Evolutionary conservation across 768 basidiomycete species (phyloP).

Genomic region (Clitopilus passeckerianus): DNA sequence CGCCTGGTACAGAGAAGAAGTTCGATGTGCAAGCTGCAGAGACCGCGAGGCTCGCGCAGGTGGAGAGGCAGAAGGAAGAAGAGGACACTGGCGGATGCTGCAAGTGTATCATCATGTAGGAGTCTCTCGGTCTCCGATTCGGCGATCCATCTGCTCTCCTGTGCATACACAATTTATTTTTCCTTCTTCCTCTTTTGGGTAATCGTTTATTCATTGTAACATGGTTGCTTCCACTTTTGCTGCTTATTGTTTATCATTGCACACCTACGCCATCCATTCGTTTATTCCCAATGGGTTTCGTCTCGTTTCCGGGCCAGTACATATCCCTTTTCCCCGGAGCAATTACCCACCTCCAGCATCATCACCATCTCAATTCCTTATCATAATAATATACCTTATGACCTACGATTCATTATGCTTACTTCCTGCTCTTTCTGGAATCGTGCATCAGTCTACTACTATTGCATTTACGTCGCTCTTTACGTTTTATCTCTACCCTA

Average conservation of each 20-base stretch:
- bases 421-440: slow-evolving; percentile 6
- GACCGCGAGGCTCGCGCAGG: slow-evolving; percentile 23
- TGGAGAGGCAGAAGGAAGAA: slow-evolving; percentile 39
- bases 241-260: neutral
- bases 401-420: slow-evolving; percentile 9
- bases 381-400: slow-evolving; percentile 1
- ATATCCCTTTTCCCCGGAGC: neutral
- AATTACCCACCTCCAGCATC: neutral
- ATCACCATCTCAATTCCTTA: neutral
- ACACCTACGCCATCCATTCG: neutral
- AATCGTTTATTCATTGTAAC: slow-evolving; percentile 1
- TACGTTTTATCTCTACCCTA: slow-evolving; percentile 4
- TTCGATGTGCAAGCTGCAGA: slow-evolving; percentile 11
- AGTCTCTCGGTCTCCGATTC: neutral
- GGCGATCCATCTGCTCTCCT: neutral
- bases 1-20: slow-evolving; percentile 21
- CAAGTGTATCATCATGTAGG: slow-evolving; percentile 78
- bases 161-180: neutral
- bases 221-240: neutral
- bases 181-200: slow-evolving; percentile 6
- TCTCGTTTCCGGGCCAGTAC: neutral
- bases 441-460: neutral
- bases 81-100: slow-evolving; percentile 60
- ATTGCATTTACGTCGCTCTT: slow-evolving; percentile 1
- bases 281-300: neutral